These are phyloP conservation scores for Psilocybe subaeruginosa DNA, from an alignment of 768 basidiomycete genomes.

Conservation along the genomic window DNA sequence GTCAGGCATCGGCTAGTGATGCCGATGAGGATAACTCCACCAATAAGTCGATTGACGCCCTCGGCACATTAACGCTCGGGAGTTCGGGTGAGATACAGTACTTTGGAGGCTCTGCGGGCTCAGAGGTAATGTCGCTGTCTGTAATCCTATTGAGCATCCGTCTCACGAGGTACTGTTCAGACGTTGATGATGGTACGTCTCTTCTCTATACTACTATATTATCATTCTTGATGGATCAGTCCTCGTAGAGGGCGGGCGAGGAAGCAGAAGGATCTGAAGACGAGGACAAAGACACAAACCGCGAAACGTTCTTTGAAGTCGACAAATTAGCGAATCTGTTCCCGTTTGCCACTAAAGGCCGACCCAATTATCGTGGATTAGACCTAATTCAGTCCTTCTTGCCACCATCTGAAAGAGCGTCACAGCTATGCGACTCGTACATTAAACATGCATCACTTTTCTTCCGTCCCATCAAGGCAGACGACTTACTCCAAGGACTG, in stretches of 20 bases:
- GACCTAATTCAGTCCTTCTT: constrained; percentile 41
- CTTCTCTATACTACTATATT: not conserved
- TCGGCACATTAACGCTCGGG: constrained; percentile 66
- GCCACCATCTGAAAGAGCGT: constrained; percentile 47
- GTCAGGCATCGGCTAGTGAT: constrained; percentile 12
- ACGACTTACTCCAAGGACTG: constrained; percentile 45
- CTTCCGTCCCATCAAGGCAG: constrained; percentile 51
- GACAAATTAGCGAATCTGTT: constrained; percentile 42
- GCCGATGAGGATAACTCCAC: constrained; percentile 37
- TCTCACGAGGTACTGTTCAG: constrained; percentile 20
- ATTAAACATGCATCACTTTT: constrained; percentile 50
- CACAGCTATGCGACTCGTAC: constrained; percentile 42
- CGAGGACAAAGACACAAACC: constrained; percentile 17
- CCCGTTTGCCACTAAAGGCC: constrained; percentile 38
- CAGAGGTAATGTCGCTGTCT: constrained; percentile 44
- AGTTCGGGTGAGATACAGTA: constrained; percentile 65
- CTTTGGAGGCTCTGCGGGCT: constrained; percentile 66
- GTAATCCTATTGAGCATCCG: not conserved
- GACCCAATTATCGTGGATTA: constrained; percentile 31
- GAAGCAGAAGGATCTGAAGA: constrained; percentile 30
- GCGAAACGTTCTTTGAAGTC: constrained; percentile 26
- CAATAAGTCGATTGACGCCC: constrained; percentile 48
- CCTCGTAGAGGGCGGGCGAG: constrained; percentile 32
- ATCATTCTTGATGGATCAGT: not conserved
- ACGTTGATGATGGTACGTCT: constrained; percentile 42